Evolutionary conservation across 1,284 basidiomycete species (phyloP).

Genomic region (Rhizopogon hawkerae): DNA sequence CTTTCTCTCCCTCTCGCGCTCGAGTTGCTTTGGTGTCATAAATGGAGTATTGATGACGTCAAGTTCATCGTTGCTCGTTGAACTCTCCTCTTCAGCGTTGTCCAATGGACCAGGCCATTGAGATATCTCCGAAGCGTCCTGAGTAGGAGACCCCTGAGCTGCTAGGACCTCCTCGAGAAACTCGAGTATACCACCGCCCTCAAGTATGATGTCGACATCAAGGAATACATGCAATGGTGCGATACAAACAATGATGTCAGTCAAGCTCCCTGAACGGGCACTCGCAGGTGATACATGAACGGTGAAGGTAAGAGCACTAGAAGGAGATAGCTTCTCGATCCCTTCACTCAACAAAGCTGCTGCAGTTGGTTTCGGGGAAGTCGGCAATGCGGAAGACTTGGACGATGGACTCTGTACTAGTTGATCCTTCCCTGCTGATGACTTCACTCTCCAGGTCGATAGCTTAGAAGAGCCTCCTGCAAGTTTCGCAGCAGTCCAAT

Average conservation of each 20-base stretch:
- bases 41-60: conserved; percentile 17
- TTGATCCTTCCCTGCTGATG: conserved; percentile 12
- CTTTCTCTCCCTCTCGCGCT: conserved; percentile 30
- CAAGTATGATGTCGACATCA: conserved; percentile 50
- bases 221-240: conserved; percentile 66
- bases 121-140: neutral
- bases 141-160: conserved; percentile 15
- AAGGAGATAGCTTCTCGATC: conserved; percentile 10
- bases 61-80: conserved; percentile 14
- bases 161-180: conserved; percentile 22
- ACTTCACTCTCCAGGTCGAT: conserved; percentile 52
- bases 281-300: conserved; percentile 4
- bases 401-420: conserved; percentile 16
- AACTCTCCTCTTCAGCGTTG: conserved; percentile 9
- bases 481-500: conserved; percentile 50
- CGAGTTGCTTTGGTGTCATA: conserved; percentile 16
- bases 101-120: neutral
- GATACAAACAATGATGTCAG: conserved; percentile 32
- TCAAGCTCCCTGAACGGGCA: conserved; percentile 2
- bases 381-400: conserved; percentile 13
- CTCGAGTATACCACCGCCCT: conserved; percentile 24
- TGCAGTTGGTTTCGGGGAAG: conserved; percentile 19
- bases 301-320: conserved; percentile 17
- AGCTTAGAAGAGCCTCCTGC: conserved; percentile 40
- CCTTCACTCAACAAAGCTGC: conserved; percentile 14